These are phyloP conservation scores for Phyllosticta citrichinensis DNA, from an alignment of 2,329 filamentous ascomycete genomes.

Conservation along the genomic window DNA sequence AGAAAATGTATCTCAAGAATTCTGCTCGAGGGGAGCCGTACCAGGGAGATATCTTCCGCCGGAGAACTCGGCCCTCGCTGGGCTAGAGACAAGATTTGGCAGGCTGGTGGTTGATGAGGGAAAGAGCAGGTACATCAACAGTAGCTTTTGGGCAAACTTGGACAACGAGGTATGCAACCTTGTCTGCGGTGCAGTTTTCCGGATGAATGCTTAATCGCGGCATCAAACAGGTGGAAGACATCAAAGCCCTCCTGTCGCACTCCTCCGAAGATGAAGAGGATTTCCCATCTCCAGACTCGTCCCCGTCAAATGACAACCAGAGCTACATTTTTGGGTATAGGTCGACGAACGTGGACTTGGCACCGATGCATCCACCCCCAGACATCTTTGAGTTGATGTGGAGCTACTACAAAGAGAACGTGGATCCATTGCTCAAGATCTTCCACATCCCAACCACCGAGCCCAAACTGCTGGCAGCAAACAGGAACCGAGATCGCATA, in stretches of 20 bases:
- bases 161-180: constrained; percentile 54
- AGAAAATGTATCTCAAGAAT: not conserved
- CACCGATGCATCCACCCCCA: constrained; percentile 53
- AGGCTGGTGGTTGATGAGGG: constrained; percentile 62
- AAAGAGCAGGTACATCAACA: constrained; percentile 63
- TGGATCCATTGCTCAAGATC: constrained; percentile 63
- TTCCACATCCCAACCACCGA: constrained; percentile 60
- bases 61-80: constrained; percentile 22
- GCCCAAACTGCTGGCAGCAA: constrained; percentile 50
- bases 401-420: constrained; percentile 62
- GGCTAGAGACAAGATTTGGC: constrained; percentile 49
- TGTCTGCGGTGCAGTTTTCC: not conserved
- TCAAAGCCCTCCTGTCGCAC: constrained; percentile 54
- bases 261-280: constrained; percentile 50
- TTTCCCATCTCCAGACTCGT: constrained; percentile 30
- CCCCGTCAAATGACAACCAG: constrained; percentile 43
- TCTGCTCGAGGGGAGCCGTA: not conserved
- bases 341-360: constrained; percentile 58
- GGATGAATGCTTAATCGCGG: not conserved
- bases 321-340: constrained; percentile 64
- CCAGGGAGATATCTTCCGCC: constrained; percentile 3
- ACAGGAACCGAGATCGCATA: constrained; percentile 49
- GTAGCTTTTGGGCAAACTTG: constrained; percentile 65
- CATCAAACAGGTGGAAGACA: constrained; percentile 44
- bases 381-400: constrained; percentile 59